phyloP scores from a whole-genome alignment of 495 filamentous ascomycete species.

The Daldinia decipiens region DNA sequence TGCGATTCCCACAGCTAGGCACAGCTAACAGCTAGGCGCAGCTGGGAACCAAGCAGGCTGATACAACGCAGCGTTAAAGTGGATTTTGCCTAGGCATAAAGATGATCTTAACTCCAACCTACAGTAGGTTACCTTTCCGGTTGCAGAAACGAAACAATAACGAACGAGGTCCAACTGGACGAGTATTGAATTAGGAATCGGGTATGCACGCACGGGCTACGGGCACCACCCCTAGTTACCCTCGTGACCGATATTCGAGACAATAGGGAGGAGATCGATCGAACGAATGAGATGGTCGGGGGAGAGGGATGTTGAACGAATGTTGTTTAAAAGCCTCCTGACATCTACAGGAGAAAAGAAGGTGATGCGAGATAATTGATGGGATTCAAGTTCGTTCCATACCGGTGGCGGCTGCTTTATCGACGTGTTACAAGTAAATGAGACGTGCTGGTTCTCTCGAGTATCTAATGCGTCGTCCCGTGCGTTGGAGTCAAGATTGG shows the following conservation, averaged over 20 bases:
- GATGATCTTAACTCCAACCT: conserved; percentile 15
- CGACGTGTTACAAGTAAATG: conserved; percentile 13
- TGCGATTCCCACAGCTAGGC: conserved; percentile 5
- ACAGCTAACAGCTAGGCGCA: not conserved
- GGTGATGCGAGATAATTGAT: not conserved
- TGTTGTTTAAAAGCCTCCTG: conserved; percentile 18
- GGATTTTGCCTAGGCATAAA: conserved; percentile 12
- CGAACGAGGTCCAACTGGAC: conserved; percentile 9
- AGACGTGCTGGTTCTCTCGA: conserved; percentile 20
- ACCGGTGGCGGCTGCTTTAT: conserved; percentile 24
- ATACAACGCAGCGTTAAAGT: conserved; percentile 22
- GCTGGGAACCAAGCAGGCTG: not conserved
- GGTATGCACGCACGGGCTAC: conserved; percentile 39
- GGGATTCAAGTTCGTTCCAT: conserved; percentile 33
- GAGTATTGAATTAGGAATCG: conserved; percentile 4
- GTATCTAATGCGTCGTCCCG: conserved; percentile 31
- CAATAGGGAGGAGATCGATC: conserved; percentile 16
- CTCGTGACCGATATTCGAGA: conserved; percentile 29
- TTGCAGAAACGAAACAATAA: conserved; percentile 6
- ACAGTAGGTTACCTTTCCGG: conserved; percentile 8
- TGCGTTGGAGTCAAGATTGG: not conserved
- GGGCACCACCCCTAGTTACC: conserved; percentile 24
- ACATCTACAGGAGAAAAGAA: not conserved
- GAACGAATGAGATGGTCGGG: conserved; percentile 24
- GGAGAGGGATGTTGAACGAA: conserved; percentile 13